Evolutionary conservation across 805 yeast species (phyloP).

Genomic region (Isabelozyma pseudorhagii): DNA sequence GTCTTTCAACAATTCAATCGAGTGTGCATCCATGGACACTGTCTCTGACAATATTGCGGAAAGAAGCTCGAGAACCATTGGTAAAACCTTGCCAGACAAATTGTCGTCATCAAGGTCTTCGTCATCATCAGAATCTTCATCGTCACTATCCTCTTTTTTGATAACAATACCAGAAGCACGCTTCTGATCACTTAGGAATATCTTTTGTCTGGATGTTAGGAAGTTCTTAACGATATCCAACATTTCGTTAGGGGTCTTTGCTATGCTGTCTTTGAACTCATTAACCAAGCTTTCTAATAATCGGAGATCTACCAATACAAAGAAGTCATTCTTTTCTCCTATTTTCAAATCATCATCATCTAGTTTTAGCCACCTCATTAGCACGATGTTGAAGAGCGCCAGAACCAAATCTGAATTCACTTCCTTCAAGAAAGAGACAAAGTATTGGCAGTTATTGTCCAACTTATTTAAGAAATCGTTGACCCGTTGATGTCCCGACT

Average conservation of each 20-base stretch:
- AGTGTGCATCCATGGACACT: conserved; percentile 23
- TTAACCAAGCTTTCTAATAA: conserved; percentile 61
- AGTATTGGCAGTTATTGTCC: conserved; percentile 22
- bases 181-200: conserved; percentile 7
- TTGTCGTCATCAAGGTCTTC: conserved; percentile 18
- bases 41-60: conserved; percentile 35
- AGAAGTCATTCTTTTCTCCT: conserved; percentile 24
- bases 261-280: conserved; percentile 53
- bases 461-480: conserved; percentile 22
- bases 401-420: conserved; percentile 47
- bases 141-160: conserved; percentile 11
- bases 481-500: conserved; percentile 19
- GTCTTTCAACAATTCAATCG: conserved; percentile 21
- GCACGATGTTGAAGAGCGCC: conserved; percentile 45
- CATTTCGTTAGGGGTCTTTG: conserved; percentile 56
- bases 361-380: conserved; percentile 58
- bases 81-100: conserved; percentile 14
- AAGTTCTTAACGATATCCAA: conserved; percentile 36
- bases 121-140: conserved; percentile 27
- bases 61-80: conserved; percentile 31
- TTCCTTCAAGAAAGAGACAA: conserved; percentile 44
- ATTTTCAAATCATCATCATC: conserved; percentile 7
- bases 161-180: background rate
- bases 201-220: conserved; percentile 1
- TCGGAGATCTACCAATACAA: conserved; percentile 56